Evolutionary conservation across 192 early-diverging fungal species (phyloP), one percentile per base, ranked within the genome.

Genomic region (Entophlyctis helioformis): DNA sequence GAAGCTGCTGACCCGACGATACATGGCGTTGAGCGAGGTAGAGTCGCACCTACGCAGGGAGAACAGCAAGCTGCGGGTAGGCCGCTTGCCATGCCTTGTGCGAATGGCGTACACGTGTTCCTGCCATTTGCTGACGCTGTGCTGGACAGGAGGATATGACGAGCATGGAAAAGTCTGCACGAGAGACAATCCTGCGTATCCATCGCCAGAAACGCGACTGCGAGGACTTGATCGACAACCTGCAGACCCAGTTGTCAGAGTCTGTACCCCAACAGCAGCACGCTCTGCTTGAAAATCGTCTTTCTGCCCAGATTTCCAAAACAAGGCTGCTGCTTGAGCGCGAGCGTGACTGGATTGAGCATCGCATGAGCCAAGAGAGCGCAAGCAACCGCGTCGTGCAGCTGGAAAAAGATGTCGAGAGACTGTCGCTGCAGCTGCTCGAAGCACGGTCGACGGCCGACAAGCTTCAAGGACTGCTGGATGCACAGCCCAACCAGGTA

Each of bases 191-290:
- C 26, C 39, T 36, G 8, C 53, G 50, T 18, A 36, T 71, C 15
- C 26, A 57, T 19, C n/a, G 27, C 2, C 33, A 40, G 18, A 67
- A 53, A 36, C 21, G 46, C 10, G 57, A 54, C 15, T 22, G 47
- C 11, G 28, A 36, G 2, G 40, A n/a, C 7, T 20, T 37, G 26
- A 29, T 54, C 5, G 36, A 54, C 10, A 25, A 15, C 7, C 39
- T 66, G 31, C 42, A 36, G 6, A 21, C 32, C 9, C 23, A 38
- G 15, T 31, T 57, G 5, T n/a, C 39, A 46, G 48, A 51, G 6
- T 68, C 69, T 0, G 62, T 72, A 15, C 57, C 65, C 10, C 24
- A 21, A n/a, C n/a, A 38, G 18, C 46, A 62, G 6, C 55, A 60
- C 31, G 38, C 26, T 2, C 33, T 40, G 27, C 46, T 63, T 16